These are phyloP conservation scores for Suhomyces choctaworum DNA, from an alignment of 1,139 yeast species.

Conservation along the genomic window DNA sequence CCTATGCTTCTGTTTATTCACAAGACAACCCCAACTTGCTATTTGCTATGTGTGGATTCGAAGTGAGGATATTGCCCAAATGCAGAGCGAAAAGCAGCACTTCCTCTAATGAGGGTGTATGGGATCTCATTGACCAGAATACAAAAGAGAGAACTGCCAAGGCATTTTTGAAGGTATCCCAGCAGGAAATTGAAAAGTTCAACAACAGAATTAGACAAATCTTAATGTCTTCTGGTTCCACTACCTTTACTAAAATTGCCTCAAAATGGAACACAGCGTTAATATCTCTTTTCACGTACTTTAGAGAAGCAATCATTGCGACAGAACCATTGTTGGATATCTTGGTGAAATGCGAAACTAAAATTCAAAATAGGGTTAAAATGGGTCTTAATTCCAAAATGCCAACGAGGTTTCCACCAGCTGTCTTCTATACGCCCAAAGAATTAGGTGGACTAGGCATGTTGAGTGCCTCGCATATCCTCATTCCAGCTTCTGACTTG, in stretches of 20 bases:
- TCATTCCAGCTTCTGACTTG: conserved; percentile 91
- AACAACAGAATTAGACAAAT: conserved; percentile 85
- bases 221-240: conserved; percentile 92
- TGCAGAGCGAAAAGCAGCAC: conserved; percentile 50
- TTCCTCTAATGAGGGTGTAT: conserved; percentile 72
- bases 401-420: conserved; percentile 99
- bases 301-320: conserved; percentile 87
- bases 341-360: conserved; percentile 88
- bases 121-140: conserved; percentile 76
- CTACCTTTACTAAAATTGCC: conserved; percentile 93
- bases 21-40: conserved; percentile 84
- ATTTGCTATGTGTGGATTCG: conserved; percentile 94
- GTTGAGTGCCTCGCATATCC: conserved; percentile 94
- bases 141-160: conserved; percentile 88
- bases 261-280: conserved; percentile 96
- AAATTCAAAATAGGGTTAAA: conserved; percentile 91
- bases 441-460: conserved; percentile 97
- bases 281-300: conserved; percentile 82
- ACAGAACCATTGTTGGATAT: conserved; percentile 78
- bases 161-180: conserved; percentile 83
- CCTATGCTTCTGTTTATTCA: conserved; percentile 86
- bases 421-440: conserved; percentile 95
- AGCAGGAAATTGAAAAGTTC: conserved; percentile 76
- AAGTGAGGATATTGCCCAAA: conserved; percentile 83
- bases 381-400: conserved; percentile 94